Evolutionary conservation across 1,284 basidiomycete genomes (phyloP).

Genomic region (Flammula alnicola): DNA sequence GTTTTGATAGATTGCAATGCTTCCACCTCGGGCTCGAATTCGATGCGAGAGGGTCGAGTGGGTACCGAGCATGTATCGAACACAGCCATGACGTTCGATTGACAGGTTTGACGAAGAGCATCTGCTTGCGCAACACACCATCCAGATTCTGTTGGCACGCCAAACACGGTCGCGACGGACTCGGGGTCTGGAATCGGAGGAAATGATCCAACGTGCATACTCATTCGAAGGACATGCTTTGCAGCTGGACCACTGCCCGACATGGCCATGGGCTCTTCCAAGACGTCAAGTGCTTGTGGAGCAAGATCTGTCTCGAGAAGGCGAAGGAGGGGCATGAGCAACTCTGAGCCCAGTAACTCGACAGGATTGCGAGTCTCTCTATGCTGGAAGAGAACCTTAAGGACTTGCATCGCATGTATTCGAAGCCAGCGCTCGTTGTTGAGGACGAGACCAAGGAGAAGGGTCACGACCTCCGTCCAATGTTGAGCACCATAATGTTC

Average conservation of each 20-base stretch:
- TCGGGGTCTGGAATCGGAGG: conserved; percentile 46
- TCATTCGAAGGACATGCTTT: conserved; percentile 88
- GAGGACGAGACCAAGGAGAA: conserved; percentile 86
- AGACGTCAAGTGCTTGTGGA: conserved; percentile 85
- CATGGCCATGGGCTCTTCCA: conserved; percentile 87
- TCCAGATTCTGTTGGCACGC: conserved; percentile 79
- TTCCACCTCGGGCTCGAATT: conserved; percentile 66
- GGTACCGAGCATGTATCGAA: conserved; percentile 83
- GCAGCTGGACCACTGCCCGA: conserved; percentile 74
- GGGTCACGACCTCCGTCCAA: conserved; percentile 80
- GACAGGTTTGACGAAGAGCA: conserved; percentile 64
- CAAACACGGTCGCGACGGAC: conserved; percentile 75
- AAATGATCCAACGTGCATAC: conserved; percentile 63
- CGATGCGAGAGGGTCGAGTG: conserved; percentile 73
- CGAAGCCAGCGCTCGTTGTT: conserved; percentile 86
- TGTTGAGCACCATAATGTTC: conserved; percentile 77
- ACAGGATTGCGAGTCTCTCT: conserved; percentile 79
- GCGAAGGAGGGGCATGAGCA: conserved; percentile 89
- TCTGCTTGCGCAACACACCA: conserved; percentile 83
- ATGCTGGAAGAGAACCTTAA: conserved; percentile 89
- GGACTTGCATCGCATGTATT: conserved; percentile 83
- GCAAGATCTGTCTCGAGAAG: conserved; percentile 87
- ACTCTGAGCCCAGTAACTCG: conserved; percentile 79
- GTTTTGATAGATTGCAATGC: conserved; percentile 44
- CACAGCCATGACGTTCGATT: conserved; percentile 80